phyloP scores from a whole-genome alignment of 83 land plant species.

The Picea engelmannii region DNA sequence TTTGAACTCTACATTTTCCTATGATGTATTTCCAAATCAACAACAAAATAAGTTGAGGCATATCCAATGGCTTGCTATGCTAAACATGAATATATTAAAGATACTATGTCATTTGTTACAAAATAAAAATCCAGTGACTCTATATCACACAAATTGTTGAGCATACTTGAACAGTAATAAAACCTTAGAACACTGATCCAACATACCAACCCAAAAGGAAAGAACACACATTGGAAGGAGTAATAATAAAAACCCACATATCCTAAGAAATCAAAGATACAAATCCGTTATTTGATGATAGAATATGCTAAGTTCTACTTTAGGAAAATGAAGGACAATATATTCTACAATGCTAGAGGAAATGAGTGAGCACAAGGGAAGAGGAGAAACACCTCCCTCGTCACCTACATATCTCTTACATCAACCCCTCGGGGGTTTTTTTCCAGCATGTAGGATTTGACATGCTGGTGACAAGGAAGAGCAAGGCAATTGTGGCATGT shows the following conservation, averaged over 20 bases:
- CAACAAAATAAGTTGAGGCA: neutral
- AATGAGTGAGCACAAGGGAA: neutral
- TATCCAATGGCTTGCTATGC: neutral
- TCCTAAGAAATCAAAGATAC: too few species aligned
- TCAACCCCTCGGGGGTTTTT: too few species aligned
- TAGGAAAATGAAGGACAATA: neutral
- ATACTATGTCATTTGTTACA: neutral
- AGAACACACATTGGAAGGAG: too few species aligned
- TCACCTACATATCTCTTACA: too few species aligned
- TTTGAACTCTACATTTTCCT: too few species aligned
- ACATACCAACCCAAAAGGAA: neutral
- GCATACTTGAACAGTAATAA: neutral
- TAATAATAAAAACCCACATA: too few species aligned
- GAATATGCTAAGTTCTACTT: neutral
- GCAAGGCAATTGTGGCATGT: too few species aligned
- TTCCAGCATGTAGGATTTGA: too few species aligned
- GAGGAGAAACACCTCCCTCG: too few species aligned
- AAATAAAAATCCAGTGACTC: neutral
- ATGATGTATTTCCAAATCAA: slow-evolving; percentile 1
- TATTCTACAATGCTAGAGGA: neutral
- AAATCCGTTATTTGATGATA: too few species aligned
- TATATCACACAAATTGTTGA: too few species aligned
- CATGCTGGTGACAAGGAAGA: too few species aligned
- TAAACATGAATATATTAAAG: neutral
- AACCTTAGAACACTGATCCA: neutral